Base-by-base conservation (phyloP, 495 filamentous ascomycete species). In the Lentithecium fluviatile region DNA sequence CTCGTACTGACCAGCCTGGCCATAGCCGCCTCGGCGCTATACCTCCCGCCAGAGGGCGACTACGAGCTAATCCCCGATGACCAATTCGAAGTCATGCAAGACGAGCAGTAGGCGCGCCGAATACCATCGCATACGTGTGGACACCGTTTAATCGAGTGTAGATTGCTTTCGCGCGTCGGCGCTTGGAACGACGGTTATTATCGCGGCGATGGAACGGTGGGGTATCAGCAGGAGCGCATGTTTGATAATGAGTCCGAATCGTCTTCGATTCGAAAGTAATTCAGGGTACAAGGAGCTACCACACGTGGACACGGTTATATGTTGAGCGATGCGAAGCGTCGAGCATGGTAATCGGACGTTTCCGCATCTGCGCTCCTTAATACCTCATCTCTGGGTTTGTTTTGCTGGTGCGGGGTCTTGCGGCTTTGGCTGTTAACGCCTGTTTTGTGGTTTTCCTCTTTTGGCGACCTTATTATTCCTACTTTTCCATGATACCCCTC, bases 1-100 rank as follows among this genome's bases (percentile, higher is more conserved):
- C 80, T 84, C 52, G 60, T 88, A 15, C 58, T 91, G 23, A 80
- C 85, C 26, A 84, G 83, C 0, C 77, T 72, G 23, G 82, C 79
- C 17, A 70, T 97, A 46, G 74, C 83, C 2, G 75, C 84, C 8
- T 84, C 88, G 3, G 86, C 82, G 11, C 78, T 81, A 54, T 69
- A 87, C 10, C 71, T 96, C 48, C 89, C 91, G 2, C 79, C 83
- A 0, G 92, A 96, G 71, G 91, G 87, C 56, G 91, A 88, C 10
- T 96, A 97, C 75, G 88, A 94, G 72, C 76, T 88, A 25, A 86
- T 88, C 61, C 85, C 83, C 21, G 64, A 60, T 37, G 11, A 19
- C 24, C 50, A 24, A 23, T 2, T 55, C 23, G 24, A 34, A 25
- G 25, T 12, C 29, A 51, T 54, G 19, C 34, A 65, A 56, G 56